Conservation (phyloP, 306 rosid species). For the Medicago truncatula region DNA sequence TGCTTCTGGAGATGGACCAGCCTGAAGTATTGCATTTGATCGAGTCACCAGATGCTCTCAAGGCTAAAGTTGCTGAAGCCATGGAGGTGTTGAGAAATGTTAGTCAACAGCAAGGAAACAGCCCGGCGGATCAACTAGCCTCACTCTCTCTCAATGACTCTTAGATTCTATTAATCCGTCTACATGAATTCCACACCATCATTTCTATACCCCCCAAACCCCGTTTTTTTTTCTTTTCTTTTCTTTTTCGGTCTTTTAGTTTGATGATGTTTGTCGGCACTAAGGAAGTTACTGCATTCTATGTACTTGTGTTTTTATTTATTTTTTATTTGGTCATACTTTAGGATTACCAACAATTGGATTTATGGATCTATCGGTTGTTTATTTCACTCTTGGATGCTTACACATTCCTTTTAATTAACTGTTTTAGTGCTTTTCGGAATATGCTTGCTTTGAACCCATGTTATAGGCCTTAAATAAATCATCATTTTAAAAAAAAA, state of each 20-base stretch:
- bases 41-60: constrained; percentile 75
- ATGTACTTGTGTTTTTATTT: background rate
- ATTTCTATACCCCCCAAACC: background rate
- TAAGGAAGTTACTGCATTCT: constrained; percentile 19
- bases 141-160: constrained; percentile 65
- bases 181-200: background rate
- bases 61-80: constrained; percentile 78
- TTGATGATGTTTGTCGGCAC: constrained; percentile 27
- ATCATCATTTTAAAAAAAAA: no score
- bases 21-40: constrained; percentile 77
- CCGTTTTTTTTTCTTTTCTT: background rate
- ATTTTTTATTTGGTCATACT: background rate
- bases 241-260: background rate
- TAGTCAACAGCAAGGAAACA: constrained; percentile 58
- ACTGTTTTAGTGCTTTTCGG: background rate
- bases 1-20: constrained; percentile 92
- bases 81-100: constrained; percentile 76
- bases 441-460: background rate
- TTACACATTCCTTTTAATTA: background rate
- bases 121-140: constrained; percentile 62
- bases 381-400: background rate
- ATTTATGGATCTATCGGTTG: constrained; percentile 35
- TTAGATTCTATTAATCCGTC: constrained; percentile 23
- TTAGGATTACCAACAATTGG: constrained; percentile 22
- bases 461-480: background rate